Conservation (phyloP, 192 early-diverging fungal species). For the Rhizophagus sp. region DNA sequence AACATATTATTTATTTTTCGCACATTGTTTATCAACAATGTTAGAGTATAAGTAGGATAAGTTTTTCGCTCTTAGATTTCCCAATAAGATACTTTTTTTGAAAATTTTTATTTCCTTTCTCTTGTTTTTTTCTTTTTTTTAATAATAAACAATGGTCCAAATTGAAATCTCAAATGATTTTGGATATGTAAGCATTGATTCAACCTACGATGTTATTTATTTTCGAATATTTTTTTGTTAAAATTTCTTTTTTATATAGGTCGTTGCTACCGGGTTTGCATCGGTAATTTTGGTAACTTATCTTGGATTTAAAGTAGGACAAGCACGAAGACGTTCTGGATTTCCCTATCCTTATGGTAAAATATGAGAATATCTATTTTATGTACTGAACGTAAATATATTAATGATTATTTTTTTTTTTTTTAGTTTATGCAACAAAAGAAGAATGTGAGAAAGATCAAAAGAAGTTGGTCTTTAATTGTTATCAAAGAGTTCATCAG, state of each 20-base stretch:
- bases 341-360: constrained; percentile 70
- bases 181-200: constrained; percentile 15
- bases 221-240: not conserved
- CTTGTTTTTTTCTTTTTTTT: no score
- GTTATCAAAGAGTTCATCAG: constrained; percentile 62
- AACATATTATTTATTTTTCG: no score
- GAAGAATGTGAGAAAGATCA: constrained; percentile 61
- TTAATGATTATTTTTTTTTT: not conserved
- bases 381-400: not conserved
- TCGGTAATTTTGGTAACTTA: constrained; percentile 40
- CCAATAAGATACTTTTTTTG: no score
- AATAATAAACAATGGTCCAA: not conserved
- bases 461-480: constrained; percentile 74
- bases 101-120: no score
- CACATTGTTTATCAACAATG: no score
- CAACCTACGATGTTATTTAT: not conserved
- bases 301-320: constrained; percentile 54
- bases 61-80: no score
- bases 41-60: no score
- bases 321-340: constrained; percentile 57
- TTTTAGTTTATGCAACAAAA: constrained; percentile 57
- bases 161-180: constrained; percentile 6
- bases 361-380: constrained; percentile 19
- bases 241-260: constrained; percentile 34
- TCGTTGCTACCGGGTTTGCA: constrained; percentile 38